These are phyloP conservation scores for Globisporangium parvum DNA, from an alignment of 352 stramenopile genomes.

Conservation along the genomic window DNA sequence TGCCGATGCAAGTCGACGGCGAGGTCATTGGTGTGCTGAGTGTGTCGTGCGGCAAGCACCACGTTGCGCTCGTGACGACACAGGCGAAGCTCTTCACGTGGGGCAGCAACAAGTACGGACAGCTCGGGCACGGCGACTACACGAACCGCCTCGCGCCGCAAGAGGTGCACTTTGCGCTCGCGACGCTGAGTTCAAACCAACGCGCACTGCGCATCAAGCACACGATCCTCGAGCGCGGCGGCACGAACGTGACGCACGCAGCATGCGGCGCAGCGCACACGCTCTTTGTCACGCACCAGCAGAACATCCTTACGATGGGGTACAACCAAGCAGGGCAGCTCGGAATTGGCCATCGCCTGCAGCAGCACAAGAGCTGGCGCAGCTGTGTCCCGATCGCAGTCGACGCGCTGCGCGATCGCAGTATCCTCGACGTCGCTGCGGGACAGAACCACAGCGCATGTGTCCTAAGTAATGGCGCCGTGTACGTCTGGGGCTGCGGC, in stretches of 20 bases:
- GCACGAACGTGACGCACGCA: conserved; percentile 58
- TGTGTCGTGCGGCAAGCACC: conserved; percentile 69
- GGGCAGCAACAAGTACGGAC: conserved; percentile 69
- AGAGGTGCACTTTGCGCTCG: conserved; percentile 48
- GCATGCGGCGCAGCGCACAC: conserved; percentile 66
- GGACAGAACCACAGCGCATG: conserved; percentile 73
- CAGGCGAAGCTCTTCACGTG: conserved; percentile 65
- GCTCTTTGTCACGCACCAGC: conserved; percentile 70
- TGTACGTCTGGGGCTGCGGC: conserved; percentile 73
- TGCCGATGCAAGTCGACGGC: conserved; percentile 28
- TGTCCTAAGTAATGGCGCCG: conserved; percentile 60
- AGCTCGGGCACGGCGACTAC: conserved; percentile 60
- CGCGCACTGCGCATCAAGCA: conserved; percentile 54
- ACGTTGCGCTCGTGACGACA: conserved; percentile 53
- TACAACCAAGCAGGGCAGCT: conserved; percentile 79
- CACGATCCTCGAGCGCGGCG: conserved; percentile 34
- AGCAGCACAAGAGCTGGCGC: conserved; percentile 57
- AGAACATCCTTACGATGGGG: conserved; percentile 69
- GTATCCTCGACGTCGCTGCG: conserved; percentile 60
- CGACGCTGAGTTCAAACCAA: conserved; percentile 37
- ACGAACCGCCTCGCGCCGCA: conserved; percentile 29
- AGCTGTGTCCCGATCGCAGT: conserved; percentile 55
- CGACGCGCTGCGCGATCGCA: conserved; percentile 42
- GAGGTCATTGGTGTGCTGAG: conserved; percentile 36
- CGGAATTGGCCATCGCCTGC: conserved; percentile 52